Conservation (phyloP, 2,329 filamentous ascomycete genomes). For the Colletotrichum sp. region DNA sequence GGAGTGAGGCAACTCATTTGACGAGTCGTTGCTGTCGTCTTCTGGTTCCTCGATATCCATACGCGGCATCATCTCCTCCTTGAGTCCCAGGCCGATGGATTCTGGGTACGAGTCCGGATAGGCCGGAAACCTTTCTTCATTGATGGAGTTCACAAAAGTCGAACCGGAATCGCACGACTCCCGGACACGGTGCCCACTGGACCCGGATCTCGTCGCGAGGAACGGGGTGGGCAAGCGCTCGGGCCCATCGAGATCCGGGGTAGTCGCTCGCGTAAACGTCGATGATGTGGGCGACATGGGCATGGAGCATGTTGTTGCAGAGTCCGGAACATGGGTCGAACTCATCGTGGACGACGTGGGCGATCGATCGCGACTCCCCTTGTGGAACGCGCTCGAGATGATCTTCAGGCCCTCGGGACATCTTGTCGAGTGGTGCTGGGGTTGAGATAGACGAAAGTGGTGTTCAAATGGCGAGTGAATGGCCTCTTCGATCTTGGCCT, state of each 20-base stretch:
- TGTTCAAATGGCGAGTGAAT: constrained; percentile 6
- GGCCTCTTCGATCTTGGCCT: constrained; percentile 2
- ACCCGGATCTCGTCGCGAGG: background rate
- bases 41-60: constrained; percentile 20
- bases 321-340: constrained; percentile 41
- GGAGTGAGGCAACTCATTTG: background rate
- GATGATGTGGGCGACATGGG: constrained; percentile 23
- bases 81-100: constrained; percentile 13
- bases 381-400: constrained; percentile 4
- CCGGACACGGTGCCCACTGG: constrained; percentile 10
- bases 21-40: constrained; percentile 1
- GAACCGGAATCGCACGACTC: constrained; percentile 38
- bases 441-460: constrained; percentile 3
- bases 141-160: constrained; percentile 32
- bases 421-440: constrained; percentile 1
- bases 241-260: constrained; percentile 17
- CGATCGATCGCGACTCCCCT: constrained; percentile 28
- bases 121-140: constrained; percentile 14
- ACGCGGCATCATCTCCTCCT: constrained; percentile 35
- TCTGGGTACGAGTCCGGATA: constrained; percentile 1
- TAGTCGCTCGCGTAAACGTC: constrained; percentile 22
- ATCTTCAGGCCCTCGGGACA: constrained; percentile 20
- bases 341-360: constrained; percentile 40
- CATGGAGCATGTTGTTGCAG: constrained; percentile 39
- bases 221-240: constrained; percentile 15